phyloP scores from a whole-genome alignment of 2,329 filamentous ascomycete genomes.

The Aspergillus fijiensis region DNA sequence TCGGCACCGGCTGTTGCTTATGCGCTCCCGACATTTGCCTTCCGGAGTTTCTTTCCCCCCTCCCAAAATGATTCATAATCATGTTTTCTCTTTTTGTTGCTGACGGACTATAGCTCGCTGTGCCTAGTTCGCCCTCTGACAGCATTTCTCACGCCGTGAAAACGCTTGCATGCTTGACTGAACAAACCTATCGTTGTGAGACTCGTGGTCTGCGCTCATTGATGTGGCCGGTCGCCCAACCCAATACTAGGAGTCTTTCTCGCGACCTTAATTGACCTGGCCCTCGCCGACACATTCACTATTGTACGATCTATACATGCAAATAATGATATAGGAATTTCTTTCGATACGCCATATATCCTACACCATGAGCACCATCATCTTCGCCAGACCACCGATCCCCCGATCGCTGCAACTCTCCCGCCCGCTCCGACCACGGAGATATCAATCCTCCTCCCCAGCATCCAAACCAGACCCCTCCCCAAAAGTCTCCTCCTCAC shows the following conservation, averaged over 20 bases:
- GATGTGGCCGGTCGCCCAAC: not conserved
- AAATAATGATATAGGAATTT: not conserved
- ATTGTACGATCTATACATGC: not conserved
- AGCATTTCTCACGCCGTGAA: not conserved
- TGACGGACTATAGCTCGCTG: not conserved
- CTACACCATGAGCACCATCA: constrained; percentile 15
- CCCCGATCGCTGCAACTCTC: constrained; percentile 7
- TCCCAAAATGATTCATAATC: not conserved
- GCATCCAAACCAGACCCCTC: constrained; percentile 8
- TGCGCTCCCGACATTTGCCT: not conserved
- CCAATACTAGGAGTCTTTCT: not conserved
- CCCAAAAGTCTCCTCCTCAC: constrained; percentile 9
- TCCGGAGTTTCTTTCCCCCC: not conserved
- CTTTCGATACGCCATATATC: not conserved
- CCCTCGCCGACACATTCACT: not conserved
- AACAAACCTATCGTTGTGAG: not conserved
- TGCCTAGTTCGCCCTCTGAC: not conserved
- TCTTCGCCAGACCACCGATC: constrained; percentile 16
- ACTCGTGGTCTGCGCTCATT: not conserved
- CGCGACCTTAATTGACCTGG: not conserved
- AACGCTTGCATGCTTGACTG: not conserved
- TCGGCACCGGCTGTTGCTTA: constrained; percentile 6
- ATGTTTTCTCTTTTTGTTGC: not conserved
- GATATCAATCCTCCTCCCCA: constrained; percentile 17
- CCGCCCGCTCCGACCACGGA: constrained; percentile 11